Evolutionary conservation across 306 rosid genomes (phyloP).

Genomic region (Oemleria cerasiformis): DNA sequence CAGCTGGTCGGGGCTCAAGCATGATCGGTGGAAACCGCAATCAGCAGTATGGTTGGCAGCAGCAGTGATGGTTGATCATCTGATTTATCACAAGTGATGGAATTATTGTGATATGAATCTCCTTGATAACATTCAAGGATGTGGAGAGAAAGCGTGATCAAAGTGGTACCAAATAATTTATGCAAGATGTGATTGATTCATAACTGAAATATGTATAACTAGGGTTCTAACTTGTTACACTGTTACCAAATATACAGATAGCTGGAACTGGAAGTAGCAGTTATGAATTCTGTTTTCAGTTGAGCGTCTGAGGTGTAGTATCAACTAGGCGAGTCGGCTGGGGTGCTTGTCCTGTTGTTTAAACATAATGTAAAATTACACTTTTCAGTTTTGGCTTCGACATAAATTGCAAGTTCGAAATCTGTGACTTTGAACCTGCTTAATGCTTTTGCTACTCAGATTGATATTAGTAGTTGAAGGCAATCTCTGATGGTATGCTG

Average conservation of each 20-base stretch:
- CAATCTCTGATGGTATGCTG: no score
- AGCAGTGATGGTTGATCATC: not conserved
- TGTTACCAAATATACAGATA: not conserved
- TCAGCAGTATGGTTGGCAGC: constrained; percentile 55
- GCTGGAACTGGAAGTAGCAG: not conserved
- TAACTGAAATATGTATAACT: not conserved
- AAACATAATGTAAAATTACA: not conserved
- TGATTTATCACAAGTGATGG: not conserved
- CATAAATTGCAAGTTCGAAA: not conserved
- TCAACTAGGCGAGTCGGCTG: not conserved
- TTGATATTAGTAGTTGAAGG: no score
- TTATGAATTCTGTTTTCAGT: not conserved
- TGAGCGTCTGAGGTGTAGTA: not conserved
- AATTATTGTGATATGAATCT: not conserved
- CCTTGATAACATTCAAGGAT: not conserved
- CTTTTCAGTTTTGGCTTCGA: not conserved
- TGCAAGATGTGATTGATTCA: not conserved
- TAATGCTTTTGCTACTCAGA: not conserved
- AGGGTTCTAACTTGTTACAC: not conserved
- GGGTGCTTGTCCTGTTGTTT: not conserved
- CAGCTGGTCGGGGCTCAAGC: constrained; percentile 45
- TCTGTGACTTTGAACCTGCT: not conserved
- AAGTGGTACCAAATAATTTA: not conserved
- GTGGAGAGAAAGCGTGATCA: not conserved
- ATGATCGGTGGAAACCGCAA: constrained; percentile 50